Base-by-base conservation (phyloP, 306 rosid genomes). In the Trifolium fragiferum region DNA sequence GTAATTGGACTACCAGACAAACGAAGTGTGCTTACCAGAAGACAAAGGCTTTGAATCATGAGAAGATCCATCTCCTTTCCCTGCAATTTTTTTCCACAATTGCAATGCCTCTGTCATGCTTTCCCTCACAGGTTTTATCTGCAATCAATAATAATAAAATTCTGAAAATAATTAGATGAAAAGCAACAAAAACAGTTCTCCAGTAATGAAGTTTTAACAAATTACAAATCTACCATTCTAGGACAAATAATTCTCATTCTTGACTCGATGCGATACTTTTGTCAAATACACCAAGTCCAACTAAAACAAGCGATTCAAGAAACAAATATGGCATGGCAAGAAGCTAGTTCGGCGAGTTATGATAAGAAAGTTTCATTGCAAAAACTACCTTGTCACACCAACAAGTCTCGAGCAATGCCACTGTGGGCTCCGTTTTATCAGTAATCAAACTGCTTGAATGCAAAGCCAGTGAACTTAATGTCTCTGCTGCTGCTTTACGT, bases 401-500 rank as follows among this genome's bases (percentile, higher is more conserved):
- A 82, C 90, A 89, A 47, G 93, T 78, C 85, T 92, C 98, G 0
- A 95, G 99, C 53, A 54, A 88, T 46, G 83, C 63, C 58, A 92
- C 9, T 8, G 98, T 92, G 35, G 97, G 74, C 55, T 83, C 80
- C 11, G 85, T 80, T 73, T 80, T 84, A 81, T 89, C 97, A 5
- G 81, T 77, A 77, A 90, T 66, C 83, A 95, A 72, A 43, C 80
- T 86, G 73, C 92, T 92, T n/a, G 98, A 85, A 84, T 89, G 90
- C 86, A 90, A 80, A 14, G 97, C 96, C 68, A 95, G 66, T 12
- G 92, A 84, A 70, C 78, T 81, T 40, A 95, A 82, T 44, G 88
- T 87, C 60, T 95, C 99, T 60, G 99, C 98, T 43, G 99, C 97
- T 49, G 99, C 99, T 86, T 95, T 95, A 33, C 99, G 97, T 20